Evolutionary conservation across 177 flowering plant species (phyloP), one percentile per base, ranked within the genome.

Genomic region (Vitis hybrid): DNA sequence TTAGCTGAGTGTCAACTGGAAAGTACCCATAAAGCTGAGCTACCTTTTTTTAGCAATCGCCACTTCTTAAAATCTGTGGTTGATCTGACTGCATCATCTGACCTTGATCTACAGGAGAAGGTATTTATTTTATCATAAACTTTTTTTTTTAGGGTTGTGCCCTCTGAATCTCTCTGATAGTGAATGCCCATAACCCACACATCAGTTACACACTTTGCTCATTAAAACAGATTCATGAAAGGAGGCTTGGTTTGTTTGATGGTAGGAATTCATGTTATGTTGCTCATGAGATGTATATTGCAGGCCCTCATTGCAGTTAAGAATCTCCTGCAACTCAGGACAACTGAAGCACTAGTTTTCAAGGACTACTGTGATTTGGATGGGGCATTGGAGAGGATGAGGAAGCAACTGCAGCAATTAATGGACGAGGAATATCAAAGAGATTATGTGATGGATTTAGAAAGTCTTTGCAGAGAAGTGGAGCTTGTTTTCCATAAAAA

Each of bases 61-160:
- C 49, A 73, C 18, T 83, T 95, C 71, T 76, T 91, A 80, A 93
- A 89, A 81, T 82, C 97, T 15, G 87, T 95, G 67, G 97, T 95
- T 73, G 87, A 89, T 84, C 81, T 87, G 50, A 73, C 75, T 3
- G 75, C 82, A 61, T 80, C 88, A 11, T 12, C 67, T 50, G 97
- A 95, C 75, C 83, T 93, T 71, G 98, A 95, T 85, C 97, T 95
- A 60, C 94, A 88, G 83, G 99, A 93, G 74, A 95, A 93, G 98
- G 99, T 86, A 60, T 12, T 62, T 58, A 40, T 21, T 76, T 58
- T 7, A n/a, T 50, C 63, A 52, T 65, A 26, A 19, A 11, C 23
- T 15, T 51, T 65, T 30, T 58, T 12, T 49, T 58, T 64, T 21
- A 14, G 48, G 30, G 5, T 51, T 6, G 30, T 26, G 30, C 30